Percentiles rank a stretch among this genome's conserved stretches.
Evolutionary conservation across 1,284 basidiomycete genomes (phyloP).

Genomic region (Sparassis latifolia): DNA sequence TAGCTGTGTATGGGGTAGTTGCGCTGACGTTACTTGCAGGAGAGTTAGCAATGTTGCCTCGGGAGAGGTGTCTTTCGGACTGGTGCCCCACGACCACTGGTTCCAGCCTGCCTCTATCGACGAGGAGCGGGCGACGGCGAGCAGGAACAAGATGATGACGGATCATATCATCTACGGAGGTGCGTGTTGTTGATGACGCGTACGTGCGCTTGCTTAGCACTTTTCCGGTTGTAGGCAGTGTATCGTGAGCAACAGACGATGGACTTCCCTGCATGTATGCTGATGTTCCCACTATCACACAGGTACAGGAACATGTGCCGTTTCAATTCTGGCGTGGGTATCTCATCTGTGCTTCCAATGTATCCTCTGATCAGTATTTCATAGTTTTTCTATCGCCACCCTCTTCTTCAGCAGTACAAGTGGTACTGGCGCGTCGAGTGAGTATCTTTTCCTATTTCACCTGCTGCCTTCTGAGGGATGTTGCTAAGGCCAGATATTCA

Average conservation of each 20-base stretch:
- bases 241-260: constrained; percentile 9
- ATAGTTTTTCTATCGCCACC: constrained; percentile 81
- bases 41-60: constrained; percentile 33
- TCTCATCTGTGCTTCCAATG: constrained; percentile 1
- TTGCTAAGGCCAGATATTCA: constrained; percentile 53
- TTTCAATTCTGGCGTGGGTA: constrained; percentile 53
- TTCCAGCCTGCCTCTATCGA: constrained; percentile 68
- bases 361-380: neutral
- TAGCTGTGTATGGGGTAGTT: no score
- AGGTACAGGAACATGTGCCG: constrained; percentile 50
- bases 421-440: constrained; percentile 29
- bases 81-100: constrained; percentile 40
- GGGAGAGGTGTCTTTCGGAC: constrained; percentile 36
- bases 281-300: neutral
- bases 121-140: constrained; percentile 52
- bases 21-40: constrained; percentile 20
- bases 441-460: constrained; percentile 28
- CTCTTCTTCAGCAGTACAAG: constrained; percentile 26
- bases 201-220: neutral
- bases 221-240: constrained; percentile 14
- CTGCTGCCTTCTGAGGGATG: constrained; percentile 26
- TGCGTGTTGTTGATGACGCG: constrained; percentile 12
- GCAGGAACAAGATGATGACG: constrained; percentile 51
- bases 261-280: neutral
- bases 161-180: constrained; percentile 60